phyloP scores from a whole-genome alignment of 225 moss, liverwort and hornwort genomes.

The Ulota crispa region DNA sequence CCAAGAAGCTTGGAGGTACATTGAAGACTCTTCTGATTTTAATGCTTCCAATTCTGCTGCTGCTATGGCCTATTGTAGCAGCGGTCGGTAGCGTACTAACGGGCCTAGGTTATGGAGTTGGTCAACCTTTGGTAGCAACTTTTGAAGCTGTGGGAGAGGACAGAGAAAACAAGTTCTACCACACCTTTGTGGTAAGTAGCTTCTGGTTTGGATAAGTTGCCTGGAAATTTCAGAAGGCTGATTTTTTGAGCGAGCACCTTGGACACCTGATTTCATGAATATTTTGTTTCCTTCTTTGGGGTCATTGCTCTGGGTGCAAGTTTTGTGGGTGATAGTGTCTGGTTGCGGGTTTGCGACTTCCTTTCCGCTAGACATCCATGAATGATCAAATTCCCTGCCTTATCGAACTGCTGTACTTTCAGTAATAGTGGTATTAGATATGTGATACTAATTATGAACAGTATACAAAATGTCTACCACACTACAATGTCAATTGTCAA shows the following conservation, averaged over 20 bases:
- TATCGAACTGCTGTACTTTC: background rate
- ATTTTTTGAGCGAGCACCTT: constrained; percentile 13
- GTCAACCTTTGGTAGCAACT: constrained; percentile 84
- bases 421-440: background rate
- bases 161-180: constrained; percentile 49
- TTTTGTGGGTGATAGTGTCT: background rate
- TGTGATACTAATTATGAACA: background rate
- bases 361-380: background rate
- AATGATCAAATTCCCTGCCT: background rate
- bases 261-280: background rate
- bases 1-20: constrained; percentile 69
- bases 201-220: background rate
- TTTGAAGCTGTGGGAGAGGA: constrained; percentile 80
- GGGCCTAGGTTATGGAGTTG: constrained; percentile 82
- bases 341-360: background rate
- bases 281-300: background rate
- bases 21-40: constrained; percentile 58
- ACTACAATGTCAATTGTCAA: background rate
- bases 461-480: background rate
- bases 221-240: background rate
- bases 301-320: constrained; percentile 8
- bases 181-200: constrained; percentile 68
- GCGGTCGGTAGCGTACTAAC: constrained; percentile 66
- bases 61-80: constrained; percentile 69
- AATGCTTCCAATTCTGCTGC: constrained; percentile 63